Conservation (phyloP, 371 early-diverging fungal species). For the Syncephalastrum sp. region DNA sequence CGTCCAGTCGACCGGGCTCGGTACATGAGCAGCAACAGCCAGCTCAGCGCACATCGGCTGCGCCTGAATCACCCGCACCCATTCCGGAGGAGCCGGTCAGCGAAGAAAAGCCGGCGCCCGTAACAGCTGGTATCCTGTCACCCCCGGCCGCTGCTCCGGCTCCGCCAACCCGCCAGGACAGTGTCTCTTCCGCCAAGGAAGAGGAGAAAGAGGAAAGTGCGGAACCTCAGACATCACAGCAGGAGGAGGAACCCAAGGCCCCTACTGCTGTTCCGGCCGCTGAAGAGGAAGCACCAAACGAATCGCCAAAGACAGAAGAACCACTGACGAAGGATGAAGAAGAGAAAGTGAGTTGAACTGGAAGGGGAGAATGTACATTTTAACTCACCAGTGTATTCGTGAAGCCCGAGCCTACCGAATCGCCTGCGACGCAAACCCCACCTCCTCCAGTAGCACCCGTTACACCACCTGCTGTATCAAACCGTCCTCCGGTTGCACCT, state of each 20-base stretch:
- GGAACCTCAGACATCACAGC: background rate
- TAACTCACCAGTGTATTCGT: too few relatives aligned
- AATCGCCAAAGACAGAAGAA: slow-evolving; percentile 8
- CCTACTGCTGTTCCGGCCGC: background rate
- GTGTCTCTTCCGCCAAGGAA: slow-evolving; percentile 1
- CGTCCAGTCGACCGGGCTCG: slow-evolving; percentile 19
- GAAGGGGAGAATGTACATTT: too few relatives aligned
- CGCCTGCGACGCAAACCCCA: background rate
- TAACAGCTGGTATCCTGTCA: background rate
- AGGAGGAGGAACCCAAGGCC: slow-evolving; percentile 7
- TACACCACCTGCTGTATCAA: background rate
- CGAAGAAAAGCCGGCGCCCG: slow-evolving; percentile 1
- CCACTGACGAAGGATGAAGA: slow-evolving; percentile 5
- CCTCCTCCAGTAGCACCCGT: background rate
- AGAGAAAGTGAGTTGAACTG: background rate
- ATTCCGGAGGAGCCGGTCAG: slow-evolving; percentile 19
- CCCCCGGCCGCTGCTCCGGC: background rate
- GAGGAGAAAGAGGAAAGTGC: slow-evolving; percentile 6
- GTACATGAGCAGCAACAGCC: slow-evolving; percentile 3
- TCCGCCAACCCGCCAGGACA: slow-evolving; percentile 9
- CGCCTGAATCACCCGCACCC: slow-evolving; percentile 15
- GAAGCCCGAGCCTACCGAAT: background rate
- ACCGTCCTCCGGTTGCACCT: background rate
- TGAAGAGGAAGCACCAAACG: slow-evolving; percentile 14
- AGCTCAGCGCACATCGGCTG: background rate